Evolutionary conservation across 495 filamentous ascomycete genomes (phyloP).

Genomic region (Umbilicaria muhlenbergii): DNA sequence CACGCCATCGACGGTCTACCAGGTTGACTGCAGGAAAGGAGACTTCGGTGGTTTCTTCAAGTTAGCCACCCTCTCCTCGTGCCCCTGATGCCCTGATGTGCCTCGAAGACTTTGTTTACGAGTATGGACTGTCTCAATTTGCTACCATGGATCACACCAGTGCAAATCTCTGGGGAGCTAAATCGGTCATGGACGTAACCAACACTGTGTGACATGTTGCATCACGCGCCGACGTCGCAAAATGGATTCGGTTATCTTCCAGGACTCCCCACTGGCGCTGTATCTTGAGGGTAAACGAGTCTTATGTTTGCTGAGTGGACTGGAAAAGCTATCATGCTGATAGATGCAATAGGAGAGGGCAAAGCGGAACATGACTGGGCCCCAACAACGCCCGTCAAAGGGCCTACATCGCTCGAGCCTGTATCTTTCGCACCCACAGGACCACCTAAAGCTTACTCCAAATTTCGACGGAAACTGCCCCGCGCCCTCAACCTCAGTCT

Average conservation of each 20-base stretch:
- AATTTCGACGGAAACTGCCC: conserved; percentile 50
- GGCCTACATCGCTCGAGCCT: conserved; percentile 18
- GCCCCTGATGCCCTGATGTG: too few relatives aligned
- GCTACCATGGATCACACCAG: too few relatives aligned
- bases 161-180: too few relatives aligned
- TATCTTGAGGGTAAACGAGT: conserved; percentile 70
- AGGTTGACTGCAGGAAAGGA: too few relatives aligned
- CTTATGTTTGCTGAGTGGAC: neutral
- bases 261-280: conserved; percentile 79
- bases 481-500: conserved; percentile 46
- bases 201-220: neutral
- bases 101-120: too few relatives aligned
- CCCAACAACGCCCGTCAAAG: conserved; percentile 24
- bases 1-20: too few relatives aligned
- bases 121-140: too few relatives aligned
- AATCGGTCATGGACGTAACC: too few relatives aligned
- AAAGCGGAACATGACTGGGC: conserved; percentile 29
- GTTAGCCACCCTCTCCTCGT: too few relatives aligned
- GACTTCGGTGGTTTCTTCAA: too few relatives aligned
- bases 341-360: conserved; percentile 26
- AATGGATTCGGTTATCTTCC: conserved; percentile 89
- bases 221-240: neutral
- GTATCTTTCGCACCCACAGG: conserved; percentile 64
- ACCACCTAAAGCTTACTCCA: conserved; percentile 46
- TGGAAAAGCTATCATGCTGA: conserved; percentile 9